phyloP scores from a whole-genome alignment of 306 rosid species.

The Sindora glabra region DNA sequence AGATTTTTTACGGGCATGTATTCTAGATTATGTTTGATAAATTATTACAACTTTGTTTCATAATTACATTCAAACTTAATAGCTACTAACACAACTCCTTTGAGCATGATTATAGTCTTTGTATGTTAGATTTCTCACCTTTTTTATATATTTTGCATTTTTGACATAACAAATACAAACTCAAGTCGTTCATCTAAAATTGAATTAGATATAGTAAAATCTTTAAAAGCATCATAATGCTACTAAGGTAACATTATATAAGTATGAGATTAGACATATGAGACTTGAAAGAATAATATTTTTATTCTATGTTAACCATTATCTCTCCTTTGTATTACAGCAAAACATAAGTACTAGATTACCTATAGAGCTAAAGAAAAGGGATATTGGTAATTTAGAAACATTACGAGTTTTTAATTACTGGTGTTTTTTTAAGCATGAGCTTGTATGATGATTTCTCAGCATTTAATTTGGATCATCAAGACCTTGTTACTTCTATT shows the following conservation, averaged over 20 bases:
- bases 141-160: not conserved
- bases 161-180: constrained; percentile 57
- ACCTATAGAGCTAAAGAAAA: constrained; percentile 33
- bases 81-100: not conserved
- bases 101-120: not conserved
- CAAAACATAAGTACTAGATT: constrained; percentile 39
- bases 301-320: not conserved
- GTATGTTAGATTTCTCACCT: not conserved
- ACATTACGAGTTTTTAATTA: constrained; percentile 40
- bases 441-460: constrained; percentile 1
- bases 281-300: not conserved
- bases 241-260: constrained; percentile 45
- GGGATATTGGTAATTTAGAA: constrained; percentile 45
- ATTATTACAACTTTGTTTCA: no score
- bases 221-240: constrained; percentile 35
- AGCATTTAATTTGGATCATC: not conserved
- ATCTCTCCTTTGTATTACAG: constrained; percentile 35
- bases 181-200: constrained; percentile 68
- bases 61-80: no score
- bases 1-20: no score
- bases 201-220: constrained; percentile 61
- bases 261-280: not conserved
- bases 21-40: no score
- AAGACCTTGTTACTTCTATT: not conserved
- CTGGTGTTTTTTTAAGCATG: constrained; percentile 3